Evolutionary conservation across 163 green algal genomes (phyloP).

Genomic region (Scenedesmus sp.): DNA sequence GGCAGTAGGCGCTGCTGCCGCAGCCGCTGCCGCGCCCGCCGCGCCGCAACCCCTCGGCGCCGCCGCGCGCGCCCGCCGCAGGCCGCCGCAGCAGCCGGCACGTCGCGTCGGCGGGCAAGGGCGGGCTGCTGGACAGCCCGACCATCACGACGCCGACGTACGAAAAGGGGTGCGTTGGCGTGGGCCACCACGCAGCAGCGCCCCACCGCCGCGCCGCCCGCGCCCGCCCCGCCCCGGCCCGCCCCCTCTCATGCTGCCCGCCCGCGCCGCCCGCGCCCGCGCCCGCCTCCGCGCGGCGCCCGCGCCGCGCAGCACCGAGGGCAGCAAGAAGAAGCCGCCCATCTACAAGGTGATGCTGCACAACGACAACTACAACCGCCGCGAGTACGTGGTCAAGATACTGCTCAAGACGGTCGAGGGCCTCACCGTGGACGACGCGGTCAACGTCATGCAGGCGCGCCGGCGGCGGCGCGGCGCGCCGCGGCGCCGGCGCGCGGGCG

Average conservation of each 20-base stretch:
- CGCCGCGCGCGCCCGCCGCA: too few species aligned
- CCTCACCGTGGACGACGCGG: constrained; percentile 79
- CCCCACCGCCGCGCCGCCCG: not conserved
- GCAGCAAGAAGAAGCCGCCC: constrained; percentile 66
- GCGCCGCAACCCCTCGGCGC: too few species aligned
- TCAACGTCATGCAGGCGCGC: constrained; percentile 85
- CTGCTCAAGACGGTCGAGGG: constrained; percentile 82
- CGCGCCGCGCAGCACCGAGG: constrained; percentile 49
- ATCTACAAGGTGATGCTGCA: constrained; percentile 91
- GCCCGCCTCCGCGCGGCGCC: too few species aligned
- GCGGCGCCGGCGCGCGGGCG: too few species aligned
- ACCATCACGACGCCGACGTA: constrained; percentile 32
- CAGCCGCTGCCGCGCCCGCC: too few species aligned
- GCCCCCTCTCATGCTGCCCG: not conserved
- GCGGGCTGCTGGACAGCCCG: constrained; percentile 26
- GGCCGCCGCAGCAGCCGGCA: constrained; percentile 6
- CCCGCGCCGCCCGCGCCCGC: not conserved
- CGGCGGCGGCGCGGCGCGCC: too few species aligned
- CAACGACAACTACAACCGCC: constrained; percentile 90
- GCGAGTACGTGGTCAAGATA: constrained; percentile 92
- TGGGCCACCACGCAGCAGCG: not conserved
- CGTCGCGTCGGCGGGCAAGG: constrained; percentile 28
- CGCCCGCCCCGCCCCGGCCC: not conserved
- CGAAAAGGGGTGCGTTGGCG: constrained; percentile 24
- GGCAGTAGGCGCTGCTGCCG: too few species aligned